Percentiles rank a stretch among this genome's conserved stretches.
Conservation (phyloP, 768 basidiomycete species). For the Tylopilus felleus region DNA sequence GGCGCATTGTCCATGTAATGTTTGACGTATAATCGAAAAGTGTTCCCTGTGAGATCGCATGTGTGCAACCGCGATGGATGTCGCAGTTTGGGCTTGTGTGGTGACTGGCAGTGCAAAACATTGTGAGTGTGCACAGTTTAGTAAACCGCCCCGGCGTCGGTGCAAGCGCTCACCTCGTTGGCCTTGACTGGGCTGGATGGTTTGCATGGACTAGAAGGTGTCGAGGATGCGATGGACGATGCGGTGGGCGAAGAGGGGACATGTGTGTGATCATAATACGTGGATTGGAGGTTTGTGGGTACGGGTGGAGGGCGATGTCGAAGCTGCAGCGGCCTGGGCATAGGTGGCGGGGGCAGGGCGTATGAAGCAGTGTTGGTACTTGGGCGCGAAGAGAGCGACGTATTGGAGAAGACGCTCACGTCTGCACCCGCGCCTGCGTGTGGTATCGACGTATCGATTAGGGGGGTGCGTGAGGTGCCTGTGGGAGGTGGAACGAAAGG, state of each 20-base stretch:
- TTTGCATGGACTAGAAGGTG: constrained; percentile 30
- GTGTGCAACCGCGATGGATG: constrained; percentile 70
- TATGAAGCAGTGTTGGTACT: neutral
- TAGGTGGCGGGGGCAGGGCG: constrained; percentile 13
- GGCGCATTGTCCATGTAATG: constrained; percentile 69
- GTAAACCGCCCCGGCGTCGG: neutral
- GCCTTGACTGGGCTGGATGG: constrained; percentile 22
- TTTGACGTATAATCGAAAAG: constrained; percentile 72
- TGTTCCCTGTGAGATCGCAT: constrained; percentile 64
- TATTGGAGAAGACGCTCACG: constrained; percentile 10
- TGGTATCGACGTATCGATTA: neutral
- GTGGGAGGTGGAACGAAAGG: constrained; percentile 45
- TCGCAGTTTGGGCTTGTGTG: constrained; percentile 49
- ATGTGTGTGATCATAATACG: neutral
- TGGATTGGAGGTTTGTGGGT: neutral
- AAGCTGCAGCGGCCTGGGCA: constrained; percentile 8
- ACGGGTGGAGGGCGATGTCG: constrained; percentile 1
- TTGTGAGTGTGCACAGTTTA: neutral
- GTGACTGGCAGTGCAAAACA: neutral
- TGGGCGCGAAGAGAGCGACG: constrained; percentile 5
- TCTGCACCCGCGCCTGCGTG: neutral
- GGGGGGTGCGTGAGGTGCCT: constrained; percentile 6
- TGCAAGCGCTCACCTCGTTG: constrained; percentile 3
- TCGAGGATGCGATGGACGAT: constrained; percentile 26
- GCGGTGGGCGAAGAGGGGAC: constrained; percentile 21